Evolutionary conservation across 805 yeast genomes (phyloP).

Genomic region (Yarrowia sp.): DNA sequence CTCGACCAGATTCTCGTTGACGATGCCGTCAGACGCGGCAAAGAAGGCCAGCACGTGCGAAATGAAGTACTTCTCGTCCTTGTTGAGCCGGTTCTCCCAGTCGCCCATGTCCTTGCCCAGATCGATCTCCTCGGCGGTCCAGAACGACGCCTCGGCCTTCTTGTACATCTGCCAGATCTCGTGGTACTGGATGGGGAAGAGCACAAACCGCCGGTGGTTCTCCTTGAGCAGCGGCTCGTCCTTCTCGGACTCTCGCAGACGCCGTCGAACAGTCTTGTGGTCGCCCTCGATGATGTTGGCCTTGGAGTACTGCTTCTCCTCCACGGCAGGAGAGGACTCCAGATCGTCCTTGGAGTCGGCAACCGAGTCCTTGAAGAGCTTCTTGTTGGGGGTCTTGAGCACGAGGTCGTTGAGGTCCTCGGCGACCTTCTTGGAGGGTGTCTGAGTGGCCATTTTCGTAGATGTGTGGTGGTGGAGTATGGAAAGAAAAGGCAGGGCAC

Average conservation of each 20-base stretch:
- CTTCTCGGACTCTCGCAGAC: constrained; percentile 21
- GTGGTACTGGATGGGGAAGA: constrained; percentile 94
- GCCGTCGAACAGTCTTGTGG: constrained; percentile 15
- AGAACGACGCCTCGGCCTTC: constrained; percentile 98
- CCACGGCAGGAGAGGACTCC: constrained; percentile 4
- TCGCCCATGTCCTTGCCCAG: constrained; percentile 86
- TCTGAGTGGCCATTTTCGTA: constrained; percentile 41
- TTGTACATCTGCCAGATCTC: constrained; percentile 99
- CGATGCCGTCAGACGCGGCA: constrained; percentile 98
- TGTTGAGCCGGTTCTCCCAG: constrained; percentile 87
- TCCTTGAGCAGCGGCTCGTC: constrained; percentile 86
- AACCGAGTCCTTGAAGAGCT: constrained; percentile 46
- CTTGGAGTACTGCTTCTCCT: constrained; percentile 6
- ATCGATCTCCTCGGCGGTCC: constrained; percentile 99
- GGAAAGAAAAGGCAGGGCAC: background rate
- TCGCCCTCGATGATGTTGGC: constrained; percentile 11
- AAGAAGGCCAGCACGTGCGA: constrained; percentile 94
- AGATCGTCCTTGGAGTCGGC: constrained; percentile 42
- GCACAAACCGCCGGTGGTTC: constrained; percentile 83
- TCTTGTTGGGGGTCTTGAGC: constrained; percentile 44
- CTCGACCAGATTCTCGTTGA: constrained; percentile 95
- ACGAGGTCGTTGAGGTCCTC: constrained; percentile 54
- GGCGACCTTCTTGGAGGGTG: constrained; percentile 69
- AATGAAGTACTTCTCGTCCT: constrained; percentile 88
- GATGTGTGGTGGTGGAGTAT: constrained; percentile 19